Conservation (phyloP, 768 basidiomycete genomes). For the Galerina marginata region DNA sequence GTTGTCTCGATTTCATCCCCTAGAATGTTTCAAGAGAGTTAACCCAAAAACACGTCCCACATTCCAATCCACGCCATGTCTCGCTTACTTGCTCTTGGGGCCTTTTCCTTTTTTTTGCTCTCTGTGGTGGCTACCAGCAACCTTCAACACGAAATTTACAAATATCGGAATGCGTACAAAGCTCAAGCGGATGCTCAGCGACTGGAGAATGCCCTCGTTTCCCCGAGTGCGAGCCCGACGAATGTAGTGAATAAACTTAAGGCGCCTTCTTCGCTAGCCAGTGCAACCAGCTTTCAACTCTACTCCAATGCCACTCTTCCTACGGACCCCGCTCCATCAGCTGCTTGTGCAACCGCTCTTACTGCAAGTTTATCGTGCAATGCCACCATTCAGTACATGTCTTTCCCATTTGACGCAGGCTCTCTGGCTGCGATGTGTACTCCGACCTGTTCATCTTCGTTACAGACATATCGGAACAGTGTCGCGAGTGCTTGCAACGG, state of each 20-base stretch:
- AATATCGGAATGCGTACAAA: slow-evolving; percentile 5
- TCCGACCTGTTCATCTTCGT: background rate
- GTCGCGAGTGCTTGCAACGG: slow-evolving; percentile 1
- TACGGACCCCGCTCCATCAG: slow-evolving; percentile 1
- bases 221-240: background rate
- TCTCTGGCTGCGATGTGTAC: slow-evolving; percentile 1
- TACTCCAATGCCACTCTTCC: slow-evolving; percentile 4
- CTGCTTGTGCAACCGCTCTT: slow-evolving; percentile 6
- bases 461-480: slow-evolving; percentile 3
- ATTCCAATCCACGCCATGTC: background rate
- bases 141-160: slow-evolving; percentile 4
- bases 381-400: slow-evolving; percentile 3
- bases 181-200: slow-evolving; percentile 1
- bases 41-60: background rate
- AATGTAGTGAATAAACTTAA: background rate
- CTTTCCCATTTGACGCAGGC: background rate
- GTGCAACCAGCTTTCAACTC: slow-evolving; percentile 1
- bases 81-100: background rate
- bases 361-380: slow-evolving; percentile 4
- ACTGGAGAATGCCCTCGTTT: slow-evolving; percentile 3
- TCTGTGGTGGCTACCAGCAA: background rate
- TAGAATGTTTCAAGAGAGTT: background rate
- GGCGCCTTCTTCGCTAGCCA: background rate
- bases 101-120: background rate
- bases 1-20: background rate